phyloP scores from a whole-genome alignment of 1,139 yeast genomes.

The Blastobotrys capitulatus region DNA sequence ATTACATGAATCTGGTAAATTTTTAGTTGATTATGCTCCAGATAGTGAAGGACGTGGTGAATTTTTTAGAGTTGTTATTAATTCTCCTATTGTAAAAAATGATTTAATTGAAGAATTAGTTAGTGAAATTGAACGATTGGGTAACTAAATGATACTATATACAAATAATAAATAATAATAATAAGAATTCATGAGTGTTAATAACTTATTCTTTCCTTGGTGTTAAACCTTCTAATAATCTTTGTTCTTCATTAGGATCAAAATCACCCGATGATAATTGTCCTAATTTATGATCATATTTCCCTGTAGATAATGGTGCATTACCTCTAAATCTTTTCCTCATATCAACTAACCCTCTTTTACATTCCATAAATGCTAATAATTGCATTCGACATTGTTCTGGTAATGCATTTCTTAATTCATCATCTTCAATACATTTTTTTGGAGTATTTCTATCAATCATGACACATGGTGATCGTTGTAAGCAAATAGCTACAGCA shows the following conservation, averaged over 20 bases:
- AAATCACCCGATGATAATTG: constrained; percentile 75
- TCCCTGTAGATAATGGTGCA: constrained; percentile 89
- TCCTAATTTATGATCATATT: constrained; percentile 79
- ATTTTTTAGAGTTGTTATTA: constrained; percentile 80
- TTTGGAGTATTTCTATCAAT: constrained; percentile 86
- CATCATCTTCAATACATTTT: constrained; percentile 79
- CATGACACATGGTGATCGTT: constrained; percentile 93
- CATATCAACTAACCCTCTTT: constrained; percentile 55
- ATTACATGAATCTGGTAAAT: constrained; percentile 58
- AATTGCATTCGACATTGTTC: constrained; percentile 83
- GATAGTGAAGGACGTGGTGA: constrained; percentile 57
- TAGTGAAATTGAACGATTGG: constrained; percentile 27
- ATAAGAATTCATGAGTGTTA: too few species aligned
- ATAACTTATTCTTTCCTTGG: neutral
- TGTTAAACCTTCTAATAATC: constrained; percentile 13
- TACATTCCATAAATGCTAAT: constrained; percentile 83
- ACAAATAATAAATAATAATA: neutral
- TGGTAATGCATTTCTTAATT: constrained; percentile 69
- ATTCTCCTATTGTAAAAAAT: constrained; percentile 54
- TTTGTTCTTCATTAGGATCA: constrained; percentile 67
- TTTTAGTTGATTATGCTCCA: constrained; percentile 79
- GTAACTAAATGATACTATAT: constrained; percentile 2
- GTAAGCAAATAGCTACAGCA: constrained; percentile 91
- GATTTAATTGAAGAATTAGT: constrained; percentile 41
- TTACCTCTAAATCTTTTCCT: constrained; percentile 86